These are phyloP conservation scores for Linum usitatissimum DNA, from an alignment of 345 rosid genomes.

Conservation along the genomic window DNA sequence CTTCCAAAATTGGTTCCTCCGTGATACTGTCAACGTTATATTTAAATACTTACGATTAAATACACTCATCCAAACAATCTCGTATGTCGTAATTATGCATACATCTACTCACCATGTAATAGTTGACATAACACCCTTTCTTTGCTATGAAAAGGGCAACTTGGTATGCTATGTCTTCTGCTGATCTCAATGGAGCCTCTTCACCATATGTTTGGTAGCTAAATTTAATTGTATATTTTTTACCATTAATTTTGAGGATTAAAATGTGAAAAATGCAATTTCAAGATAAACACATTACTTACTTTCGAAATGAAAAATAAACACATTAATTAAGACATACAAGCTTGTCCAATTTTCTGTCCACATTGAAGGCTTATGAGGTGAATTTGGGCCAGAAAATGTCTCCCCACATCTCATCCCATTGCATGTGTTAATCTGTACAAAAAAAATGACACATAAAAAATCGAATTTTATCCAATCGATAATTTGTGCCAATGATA, in stretches of 20 bases:
- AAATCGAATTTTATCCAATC: no score
- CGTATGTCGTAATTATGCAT: not conserved
- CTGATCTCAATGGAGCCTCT: slow-evolving; percentile 39
- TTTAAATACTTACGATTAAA: not conserved
- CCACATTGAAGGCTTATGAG: slow-evolving; percentile 73
- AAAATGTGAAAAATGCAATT: no score
- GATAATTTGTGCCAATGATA: no score
- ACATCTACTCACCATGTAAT: slow-evolving; percentile 77
- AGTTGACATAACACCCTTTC: slow-evolving; percentile 72
- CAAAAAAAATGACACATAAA: no score
- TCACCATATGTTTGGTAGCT: slow-evolving; percentile 58
- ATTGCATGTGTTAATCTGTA: slow-evolving; percentile 68
- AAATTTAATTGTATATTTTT: no score
- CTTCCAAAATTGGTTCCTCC: slow-evolving; percentile 89
- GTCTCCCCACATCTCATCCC: slow-evolving; percentile 78
- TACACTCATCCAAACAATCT: no score
- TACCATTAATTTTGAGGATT: not conserved
- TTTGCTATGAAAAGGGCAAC: slow-evolving; percentile 61
- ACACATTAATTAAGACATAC: slow-evolving; percentile 27
- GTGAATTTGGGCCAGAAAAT: slow-evolving; percentile 66
- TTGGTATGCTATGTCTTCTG: slow-evolving; percentile 68
- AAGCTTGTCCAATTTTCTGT: slow-evolving; percentile 80
- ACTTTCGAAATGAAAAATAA: no score
- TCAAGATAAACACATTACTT: no score
- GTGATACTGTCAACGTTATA: slow-evolving; percentile 40